phyloP scores from a whole-genome alignment of 148 eudicot genomes.

The Beta vulgaris region DNA sequence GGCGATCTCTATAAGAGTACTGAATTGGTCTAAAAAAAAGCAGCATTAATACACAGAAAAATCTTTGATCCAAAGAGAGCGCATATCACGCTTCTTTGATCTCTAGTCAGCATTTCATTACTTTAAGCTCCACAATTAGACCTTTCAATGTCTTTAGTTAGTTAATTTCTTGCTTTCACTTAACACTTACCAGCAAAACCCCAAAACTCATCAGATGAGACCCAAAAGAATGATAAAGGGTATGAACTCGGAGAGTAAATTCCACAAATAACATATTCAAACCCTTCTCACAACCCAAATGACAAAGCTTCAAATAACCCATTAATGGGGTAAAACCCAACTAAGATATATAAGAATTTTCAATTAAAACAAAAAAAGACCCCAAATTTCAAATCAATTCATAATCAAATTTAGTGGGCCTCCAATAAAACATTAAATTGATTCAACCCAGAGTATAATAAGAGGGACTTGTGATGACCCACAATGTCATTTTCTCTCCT shows the following conservation, averaged over 20 bases:
- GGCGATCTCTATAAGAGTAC: too few relatives aligned
- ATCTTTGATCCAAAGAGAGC: too few relatives aligned
- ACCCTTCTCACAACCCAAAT: neutral
- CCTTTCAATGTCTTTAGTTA: neutral
- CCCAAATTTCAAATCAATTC: neutral
- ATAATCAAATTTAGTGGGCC: constrained; percentile 7
- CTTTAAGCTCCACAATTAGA: neutral
- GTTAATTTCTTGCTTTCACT: neutral
- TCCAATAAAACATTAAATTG: neutral
- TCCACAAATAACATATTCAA: neutral
- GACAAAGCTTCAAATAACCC: neutral
- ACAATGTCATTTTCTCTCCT: constrained; percentile 11
- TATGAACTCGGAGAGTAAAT: neutral
- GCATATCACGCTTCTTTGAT: too few relatives aligned
- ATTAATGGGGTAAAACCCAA: neutral
- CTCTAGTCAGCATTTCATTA: neutral
- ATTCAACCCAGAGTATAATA: neutral
- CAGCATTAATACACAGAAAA: too few relatives aligned
- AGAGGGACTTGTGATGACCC: neutral
- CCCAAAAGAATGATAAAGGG: neutral
- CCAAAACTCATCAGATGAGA: too few relatives aligned
- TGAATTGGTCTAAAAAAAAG: too few relatives aligned
- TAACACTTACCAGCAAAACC: too few relatives aligned
- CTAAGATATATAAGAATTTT: neutral
- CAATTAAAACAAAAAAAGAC: neutral